These are phyloP conservation scores for Salix purpurea DNA, from an alignment of 345 rosid genomes.

Conservation along the genomic window DNA sequence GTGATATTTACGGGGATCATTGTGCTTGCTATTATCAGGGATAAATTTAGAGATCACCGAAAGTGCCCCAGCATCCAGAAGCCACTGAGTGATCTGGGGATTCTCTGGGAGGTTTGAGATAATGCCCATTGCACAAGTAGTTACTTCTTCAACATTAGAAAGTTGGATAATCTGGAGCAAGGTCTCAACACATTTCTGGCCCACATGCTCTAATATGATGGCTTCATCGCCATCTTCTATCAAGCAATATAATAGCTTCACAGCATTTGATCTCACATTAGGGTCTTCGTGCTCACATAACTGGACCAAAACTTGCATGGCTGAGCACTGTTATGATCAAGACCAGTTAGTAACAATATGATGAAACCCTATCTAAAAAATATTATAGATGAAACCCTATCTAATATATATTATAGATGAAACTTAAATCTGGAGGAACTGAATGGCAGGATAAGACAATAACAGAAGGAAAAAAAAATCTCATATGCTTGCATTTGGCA, in stretches of 20 bases:
- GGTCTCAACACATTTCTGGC: slow-evolving; percentile 37
- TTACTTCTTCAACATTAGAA: slow-evolving; percentile 42
- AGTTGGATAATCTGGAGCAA: slow-evolving; percentile 43
- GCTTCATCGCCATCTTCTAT: slow-evolving; percentile 46
- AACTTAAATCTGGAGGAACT: neutral
- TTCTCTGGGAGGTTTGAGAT: slow-evolving; percentile 54
- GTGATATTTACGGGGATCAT: slow-evolving; percentile 30
- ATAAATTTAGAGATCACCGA: slow-evolving; percentile 22
- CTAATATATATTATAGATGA: neutral
- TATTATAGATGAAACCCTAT: neutral
- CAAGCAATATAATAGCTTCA: slow-evolving; percentile 55
- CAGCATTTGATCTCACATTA: slow-evolving; percentile 52
- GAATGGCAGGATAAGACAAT: slow-evolving; percentile 2
- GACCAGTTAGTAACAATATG: slow-evolving; percentile 15
- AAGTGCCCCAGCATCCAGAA: slow-evolving; percentile 45
- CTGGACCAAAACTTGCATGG: slow-evolving; percentile 49
- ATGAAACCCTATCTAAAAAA: slow-evolving; percentile 8
- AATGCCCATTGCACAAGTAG: slow-evolving; percentile 49
- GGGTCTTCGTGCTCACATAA: slow-evolving; percentile 38
- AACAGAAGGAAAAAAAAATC: neutral
- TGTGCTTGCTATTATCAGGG: slow-evolving; percentile 14
- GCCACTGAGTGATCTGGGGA: slow-evolving; percentile 46
- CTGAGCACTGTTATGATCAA: slow-evolving; percentile 38
- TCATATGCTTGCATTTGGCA: neutral
- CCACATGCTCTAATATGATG: slow-evolving; percentile 44